phyloP scores from a whole-genome alignment of 2,329 filamentous ascomycete species.

The Chaetomiaceae sp. region DNA sequence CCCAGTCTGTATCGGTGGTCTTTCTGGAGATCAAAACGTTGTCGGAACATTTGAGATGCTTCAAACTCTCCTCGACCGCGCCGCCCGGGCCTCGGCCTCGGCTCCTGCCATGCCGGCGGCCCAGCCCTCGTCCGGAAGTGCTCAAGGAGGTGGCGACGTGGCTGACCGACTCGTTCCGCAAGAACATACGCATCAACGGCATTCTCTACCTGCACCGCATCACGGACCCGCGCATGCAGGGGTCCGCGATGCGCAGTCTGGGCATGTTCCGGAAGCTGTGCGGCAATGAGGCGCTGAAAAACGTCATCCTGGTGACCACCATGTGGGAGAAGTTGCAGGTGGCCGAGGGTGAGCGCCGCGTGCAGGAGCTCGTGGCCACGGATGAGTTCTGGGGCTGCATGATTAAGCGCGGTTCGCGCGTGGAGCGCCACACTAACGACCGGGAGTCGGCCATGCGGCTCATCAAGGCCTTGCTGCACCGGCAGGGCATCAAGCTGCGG shows the following conservation, averaged over 20 bases:
- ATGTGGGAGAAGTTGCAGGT: neutral
- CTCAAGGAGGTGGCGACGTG: too few species aligned
- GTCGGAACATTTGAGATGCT: too few species aligned
- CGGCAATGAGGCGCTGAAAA: neutral
- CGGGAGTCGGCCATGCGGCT: neutral
- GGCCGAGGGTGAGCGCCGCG: neutral
- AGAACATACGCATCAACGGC: neutral
- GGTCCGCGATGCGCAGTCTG: neutral
- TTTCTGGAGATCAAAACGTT: too few species aligned
- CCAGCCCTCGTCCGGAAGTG: too few species aligned
- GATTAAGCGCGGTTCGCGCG: neutral
- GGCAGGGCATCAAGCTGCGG: too few species aligned
- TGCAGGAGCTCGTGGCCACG: neutral
- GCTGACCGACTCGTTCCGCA: neutral
- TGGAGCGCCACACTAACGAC: neutral
- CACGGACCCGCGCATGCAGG: neutral
- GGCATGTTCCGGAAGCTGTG: neutral
- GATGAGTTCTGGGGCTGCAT: neutral
- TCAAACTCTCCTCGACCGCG: too few species aligned
- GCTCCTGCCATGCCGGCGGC: too few species aligned
- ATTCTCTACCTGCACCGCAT: slow-evolving; percentile 1
- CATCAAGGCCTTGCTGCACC: too few species aligned
- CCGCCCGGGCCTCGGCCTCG: too few species aligned
- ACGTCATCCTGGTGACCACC: neutral
- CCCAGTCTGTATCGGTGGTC: too few species aligned